These are phyloP conservation scores for Epichloe typhina DNA, from an alignment of 2,329 filamentous ascomycete genomes.

Conservation along the genomic window DNA sequence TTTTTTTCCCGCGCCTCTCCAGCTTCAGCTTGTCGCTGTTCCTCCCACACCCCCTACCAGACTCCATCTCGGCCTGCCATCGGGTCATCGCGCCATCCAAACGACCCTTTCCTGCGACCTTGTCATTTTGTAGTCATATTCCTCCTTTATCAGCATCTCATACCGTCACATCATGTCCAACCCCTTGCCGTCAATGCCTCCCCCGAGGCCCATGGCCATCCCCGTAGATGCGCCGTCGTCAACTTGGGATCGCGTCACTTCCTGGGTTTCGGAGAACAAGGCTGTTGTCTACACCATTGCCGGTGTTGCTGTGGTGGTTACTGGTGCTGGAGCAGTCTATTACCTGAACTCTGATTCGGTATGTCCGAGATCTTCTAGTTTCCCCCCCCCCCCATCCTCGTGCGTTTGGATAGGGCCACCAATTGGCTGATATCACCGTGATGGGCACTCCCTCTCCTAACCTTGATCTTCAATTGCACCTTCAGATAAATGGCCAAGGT, in stretches of 20 bases:
- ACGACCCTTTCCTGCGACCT: constrained; percentile 14
- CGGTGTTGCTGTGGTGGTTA: constrained; percentile 82
- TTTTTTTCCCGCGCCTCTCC: constrained; percentile 17
- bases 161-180: constrained; percentile 26
- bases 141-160: constrained; percentile 8
- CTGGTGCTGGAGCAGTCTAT: constrained; percentile 84
- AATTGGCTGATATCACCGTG: neutral
- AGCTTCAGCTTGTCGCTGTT: constrained; percentile 10
- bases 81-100: constrained; percentile 9
- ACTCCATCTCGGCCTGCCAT: constrained; percentile 9
- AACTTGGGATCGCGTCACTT: constrained; percentile 79
- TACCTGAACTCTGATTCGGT: constrained; percentile 58
- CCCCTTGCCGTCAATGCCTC: constrained; percentile 35
- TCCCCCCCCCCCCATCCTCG: neutral
- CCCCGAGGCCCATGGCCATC: constrained; percentile 28
- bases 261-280: constrained; percentile 93
- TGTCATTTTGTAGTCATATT: constrained; percentile 12
- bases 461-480: neutral
- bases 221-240: constrained; percentile 48
- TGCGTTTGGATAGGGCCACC: neutral
- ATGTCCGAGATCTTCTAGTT: constrained; percentile 12
- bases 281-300: constrained; percentile 91
- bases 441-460: neutral
- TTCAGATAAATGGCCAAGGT: neutral
- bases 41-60: neutral